Evolutionary conservation across 163 green algal genomes (phyloP).

Genomic region (Chlorella variabilis): DNA sequence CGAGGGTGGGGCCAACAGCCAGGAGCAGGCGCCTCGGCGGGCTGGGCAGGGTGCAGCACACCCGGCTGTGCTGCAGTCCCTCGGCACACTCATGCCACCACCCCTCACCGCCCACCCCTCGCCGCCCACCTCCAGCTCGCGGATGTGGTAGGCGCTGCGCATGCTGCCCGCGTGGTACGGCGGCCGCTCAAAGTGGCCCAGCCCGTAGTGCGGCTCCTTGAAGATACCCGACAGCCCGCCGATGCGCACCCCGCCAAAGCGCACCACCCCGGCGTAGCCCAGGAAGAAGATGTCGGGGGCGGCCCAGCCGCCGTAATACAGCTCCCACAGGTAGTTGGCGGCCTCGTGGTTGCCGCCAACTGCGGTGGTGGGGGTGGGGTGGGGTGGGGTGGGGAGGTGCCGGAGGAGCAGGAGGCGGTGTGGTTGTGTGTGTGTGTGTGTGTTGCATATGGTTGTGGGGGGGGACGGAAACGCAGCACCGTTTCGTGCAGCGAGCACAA

Average conservation of each 20-base stretch:
- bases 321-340: conserved; percentile 94
- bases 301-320: conserved; percentile 96
- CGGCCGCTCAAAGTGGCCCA: conserved; percentile 85
- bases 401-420: too few species aligned
- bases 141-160: conserved; percentile 92
- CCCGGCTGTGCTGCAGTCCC: too few species aligned
- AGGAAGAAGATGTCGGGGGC: conserved; percentile 97
- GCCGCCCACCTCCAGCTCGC: conserved; percentile 72
- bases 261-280: conserved; percentile 88
- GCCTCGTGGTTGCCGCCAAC: conserved; percentile 99
- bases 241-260: conserved; percentile 95
- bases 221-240: conserved; percentile 96
- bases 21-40: too few species aligned
- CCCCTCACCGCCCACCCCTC: too few species aligned
- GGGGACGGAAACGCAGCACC: too few species aligned
- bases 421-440: too few species aligned
- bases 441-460: too few species aligned
- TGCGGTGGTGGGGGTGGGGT: conserved; percentile 40
- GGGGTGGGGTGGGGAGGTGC: too few species aligned
- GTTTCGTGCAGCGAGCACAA: too few species aligned
- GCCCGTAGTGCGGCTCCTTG: conserved; percentile 77
- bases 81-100: too few species aligned
- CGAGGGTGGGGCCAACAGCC: background rate
- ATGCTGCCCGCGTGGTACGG: conserved; percentile 85
- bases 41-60: too few species aligned